phyloP scores from a whole-genome alignment of 2,329 filamentous ascomycete genomes.

The Apiospora rasikravindrae region DNA sequence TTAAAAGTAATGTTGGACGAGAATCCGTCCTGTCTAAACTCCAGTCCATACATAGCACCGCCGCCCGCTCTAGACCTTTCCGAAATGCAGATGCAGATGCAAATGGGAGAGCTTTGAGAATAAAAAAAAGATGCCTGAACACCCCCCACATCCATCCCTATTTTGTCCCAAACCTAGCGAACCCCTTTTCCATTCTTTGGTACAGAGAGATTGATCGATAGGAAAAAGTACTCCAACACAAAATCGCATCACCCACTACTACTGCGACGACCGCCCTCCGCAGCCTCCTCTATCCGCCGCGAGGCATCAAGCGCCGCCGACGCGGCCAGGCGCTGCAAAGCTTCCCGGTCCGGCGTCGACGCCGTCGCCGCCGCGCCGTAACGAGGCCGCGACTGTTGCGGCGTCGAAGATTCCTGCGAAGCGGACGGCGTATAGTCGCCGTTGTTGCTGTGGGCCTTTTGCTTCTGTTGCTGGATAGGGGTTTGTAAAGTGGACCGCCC shows the following conservation, averaged over 20 bases:
- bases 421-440: background rate
- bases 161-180: background rate
- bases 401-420: background rate
- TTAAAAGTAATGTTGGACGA: background rate
- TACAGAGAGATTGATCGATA: background rate
- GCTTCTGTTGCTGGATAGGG: too few species aligned
- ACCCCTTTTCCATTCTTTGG: background rate
- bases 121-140: too few species aligned
- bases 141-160: background rate
- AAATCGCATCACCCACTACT: background rate
- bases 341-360: background rate
- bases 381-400: background rate
- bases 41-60: background rate
- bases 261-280: background rate
- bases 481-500: constrained; percentile 16
- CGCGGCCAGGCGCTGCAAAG: background rate
- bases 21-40: background rate
- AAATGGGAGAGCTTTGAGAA: too few species aligned
- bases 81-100: background rate
- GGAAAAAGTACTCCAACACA: background rate
- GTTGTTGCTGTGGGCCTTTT: background rate
- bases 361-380: background rate
- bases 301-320: constrained; percentile 6
- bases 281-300: constrained; percentile 2
- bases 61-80: background rate